phyloP scores from a whole-genome alignment of 441 rosid genomes.

The Corymbia citriodora region DNA sequence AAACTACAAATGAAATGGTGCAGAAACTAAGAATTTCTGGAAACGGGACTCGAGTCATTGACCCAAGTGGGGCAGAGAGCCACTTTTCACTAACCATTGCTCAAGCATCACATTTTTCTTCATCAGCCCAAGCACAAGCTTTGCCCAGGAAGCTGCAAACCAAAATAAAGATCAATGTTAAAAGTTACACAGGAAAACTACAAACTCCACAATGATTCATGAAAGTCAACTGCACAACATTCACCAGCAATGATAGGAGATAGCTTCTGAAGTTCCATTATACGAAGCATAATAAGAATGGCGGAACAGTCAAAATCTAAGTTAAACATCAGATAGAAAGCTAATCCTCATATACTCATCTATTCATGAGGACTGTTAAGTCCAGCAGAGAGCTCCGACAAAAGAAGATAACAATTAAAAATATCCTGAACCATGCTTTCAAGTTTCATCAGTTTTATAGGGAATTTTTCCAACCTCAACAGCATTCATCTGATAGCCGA shows the following conservation, averaged over 20 bases:
- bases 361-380: not conserved
- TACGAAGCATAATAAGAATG: not conserved
- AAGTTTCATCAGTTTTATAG: not conserved
- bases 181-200: not conserved
- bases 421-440: not conserved
- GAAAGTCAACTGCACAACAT: not conserved
- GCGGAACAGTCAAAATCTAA: not conserved
- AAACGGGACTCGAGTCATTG: not conserved
- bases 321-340: not conserved
- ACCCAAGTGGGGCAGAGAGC: not conserved
- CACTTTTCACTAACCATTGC: not conserved
- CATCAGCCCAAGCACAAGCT: slow-evolving; percentile 19
- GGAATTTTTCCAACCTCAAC: slow-evolving; percentile 20
- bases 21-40: slow-evolving; percentile 3
- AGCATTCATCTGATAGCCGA: slow-evolving; percentile 48
- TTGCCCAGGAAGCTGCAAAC: slow-evolving; percentile 9
- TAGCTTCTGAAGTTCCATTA: not conserved
- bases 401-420: not conserved
- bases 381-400: not conserved
- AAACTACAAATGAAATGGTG: not conserved
- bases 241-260: not conserved
- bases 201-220: not conserved
- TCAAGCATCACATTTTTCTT: slow-evolving; percentile 18
- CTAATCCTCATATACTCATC: not conserved
- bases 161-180: not conserved